Conservation (phyloP, 495 filamentous ascomycete species). For the Aspergillus wentii region DNA sequence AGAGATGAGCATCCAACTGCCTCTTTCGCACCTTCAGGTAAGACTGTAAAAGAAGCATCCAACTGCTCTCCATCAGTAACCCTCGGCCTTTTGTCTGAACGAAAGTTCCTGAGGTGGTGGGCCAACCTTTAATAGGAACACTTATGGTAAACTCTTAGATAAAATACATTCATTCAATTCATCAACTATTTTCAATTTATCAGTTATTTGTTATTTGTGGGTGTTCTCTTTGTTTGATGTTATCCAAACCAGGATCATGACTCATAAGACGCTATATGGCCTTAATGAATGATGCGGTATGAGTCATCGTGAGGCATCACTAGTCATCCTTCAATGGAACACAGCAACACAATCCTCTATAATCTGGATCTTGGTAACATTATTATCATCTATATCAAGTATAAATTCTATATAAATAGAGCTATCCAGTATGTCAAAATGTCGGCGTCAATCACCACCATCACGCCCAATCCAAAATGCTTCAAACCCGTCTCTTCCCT, state of each 20-base stretch:
- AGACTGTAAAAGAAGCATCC: conserved; percentile 48
- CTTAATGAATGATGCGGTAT: not conserved
- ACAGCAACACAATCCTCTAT: too few species aligned
- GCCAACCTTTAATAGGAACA: too few species aligned
- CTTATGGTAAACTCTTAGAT: too few species aligned
- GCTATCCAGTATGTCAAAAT: not conserved
- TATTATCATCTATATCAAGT: too few species aligned
- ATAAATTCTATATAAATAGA: not conserved
- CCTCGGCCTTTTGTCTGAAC: conserved; percentile 14
- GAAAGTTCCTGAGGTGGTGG: conserved; percentile 16
- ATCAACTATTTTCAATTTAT: too few species aligned
- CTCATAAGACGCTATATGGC: too few species aligned
- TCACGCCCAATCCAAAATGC: not conserved
- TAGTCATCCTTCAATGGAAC: not conserved
- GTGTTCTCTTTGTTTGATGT: too few species aligned
- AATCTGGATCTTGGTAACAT: too few species aligned
- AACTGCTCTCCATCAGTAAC: conserved; percentile 47
- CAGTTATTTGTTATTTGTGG: too few species aligned
- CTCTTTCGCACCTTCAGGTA: conserved; percentile 38
- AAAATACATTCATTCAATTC: too few species aligned
- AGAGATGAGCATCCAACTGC: conserved; percentile 47
- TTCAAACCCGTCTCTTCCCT: conserved; percentile 14
- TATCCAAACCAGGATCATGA: too few species aligned
- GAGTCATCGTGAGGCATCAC: not conserved
- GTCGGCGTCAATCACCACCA: not conserved